Evolutionary conservation across 306 rosid genomes (phyloP), one percentile per base, ranked within the genome.

Genomic region (Cotoneaster glaucophyllus): DNA sequence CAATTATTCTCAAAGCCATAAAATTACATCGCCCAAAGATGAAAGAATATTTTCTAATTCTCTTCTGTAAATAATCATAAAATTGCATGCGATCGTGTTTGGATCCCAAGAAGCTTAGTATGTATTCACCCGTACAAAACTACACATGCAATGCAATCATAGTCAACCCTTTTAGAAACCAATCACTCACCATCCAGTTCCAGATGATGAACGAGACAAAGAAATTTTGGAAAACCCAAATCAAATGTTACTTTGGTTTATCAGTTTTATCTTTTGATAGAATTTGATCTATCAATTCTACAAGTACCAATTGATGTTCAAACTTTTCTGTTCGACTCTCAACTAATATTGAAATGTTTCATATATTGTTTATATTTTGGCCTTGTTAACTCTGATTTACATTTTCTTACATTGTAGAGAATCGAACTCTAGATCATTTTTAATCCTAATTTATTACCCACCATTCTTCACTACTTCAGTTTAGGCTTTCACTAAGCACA

Each of bases 11-110:
- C 25, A 58, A 58, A 41, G 10, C 31, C 61, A 32, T 56, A 56
- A 44, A 18, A 39, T 18, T 57, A 32, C 9, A 9, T 17, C 21
- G 21, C 21, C n/a, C 67, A 41, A 62, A 26, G 41, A 37, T 37
- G 29, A 54, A 57, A 57, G 4, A 37, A 39, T 64, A 41, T 22
- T 73, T 57, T 39, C 22, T 37, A 28, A 67, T 24, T n/a, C 69
- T 53, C 28, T 39, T 64, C 24, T 70, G 56, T 18, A 50, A 53
- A 69, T 64, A 52, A 79, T 84, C 69, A 79, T 78, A 17, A 21
- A 58, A 59, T 32, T 22, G 80, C 78, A 80, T 80, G 74, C 81
- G 72, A 79, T 26, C 69, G 82, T 43, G n/a, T 25, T 82, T 80
- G 76, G 84, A 77, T 74, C 75, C 63, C 48, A 52, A 79, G 11